Base-by-base conservation (phyloP, 2,329 filamentous ascomycete species). In the Paraphoma sp. region DNA sequence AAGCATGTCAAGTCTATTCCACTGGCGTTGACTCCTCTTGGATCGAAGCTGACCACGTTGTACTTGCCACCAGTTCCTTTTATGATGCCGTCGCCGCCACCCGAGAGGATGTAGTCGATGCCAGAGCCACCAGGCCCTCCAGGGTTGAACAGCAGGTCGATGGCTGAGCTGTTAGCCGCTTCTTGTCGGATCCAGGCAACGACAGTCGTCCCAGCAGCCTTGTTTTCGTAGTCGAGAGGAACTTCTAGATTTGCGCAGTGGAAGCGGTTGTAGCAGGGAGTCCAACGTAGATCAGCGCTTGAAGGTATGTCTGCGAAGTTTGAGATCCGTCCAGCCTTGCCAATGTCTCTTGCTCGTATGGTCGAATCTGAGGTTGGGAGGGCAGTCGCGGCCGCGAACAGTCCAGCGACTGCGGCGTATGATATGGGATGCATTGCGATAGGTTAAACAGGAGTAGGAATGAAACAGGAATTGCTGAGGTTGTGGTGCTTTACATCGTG, bases 91-190 rank as follows among this genome's bases (percentile, higher is more conserved):
- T 45, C 43, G 9, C 44, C 53, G 16, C 60, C 65, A 6, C 48
- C 42, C 11, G 57, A 36, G 6, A 71, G 45, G 11, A 71, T 54
- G 16, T 28, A 40, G 2, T 67, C 56, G 0, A 76, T 57, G 14
- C 76, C 76, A 4, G 69, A 71, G 2, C 65, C 72, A n/a, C 74
- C 72, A 1, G 75, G 75, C 2, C 63, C 63, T 45, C 60, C 60
- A 31, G 60, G 60, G 28, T 64, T 64, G 48, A 51, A 61, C 6
- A 61, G 4, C 14, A 64, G 33, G 33, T 60, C 57, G 12, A 54
- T 48, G 16, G 45, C 46, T 17, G 49, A 53, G 45, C 53, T 18
- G 29, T 59, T 59, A n/a, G 30, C 42, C 11, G 45, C 48, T 31
- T 55, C 47, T 36, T 48, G 48, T 38, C 53, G 54, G 16, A 59